These are phyloP conservation scores for Cucurbitaria berberidis DNA, from an alignment of 2,329 filamentous ascomycete genomes.

Conservation along the genomic window DNA sequence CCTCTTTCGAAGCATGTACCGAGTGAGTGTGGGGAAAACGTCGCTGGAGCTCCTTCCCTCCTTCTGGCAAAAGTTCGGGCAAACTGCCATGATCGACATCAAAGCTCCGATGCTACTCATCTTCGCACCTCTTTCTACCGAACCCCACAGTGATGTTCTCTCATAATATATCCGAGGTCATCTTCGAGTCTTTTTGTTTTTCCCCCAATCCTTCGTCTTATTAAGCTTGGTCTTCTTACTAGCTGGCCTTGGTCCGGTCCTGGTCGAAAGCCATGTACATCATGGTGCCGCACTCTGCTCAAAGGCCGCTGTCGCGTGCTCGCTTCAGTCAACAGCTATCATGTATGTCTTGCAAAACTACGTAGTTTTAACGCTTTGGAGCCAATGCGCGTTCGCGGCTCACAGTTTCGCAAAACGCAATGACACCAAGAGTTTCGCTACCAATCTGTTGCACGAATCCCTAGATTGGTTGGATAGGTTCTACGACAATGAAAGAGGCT, in stretches of 20 bases:
- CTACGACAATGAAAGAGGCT: constrained; percentile 60
- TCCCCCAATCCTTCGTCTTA: constrained; percentile 11
- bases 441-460: constrained; percentile 49
- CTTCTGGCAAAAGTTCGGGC: constrained; percentile 9
- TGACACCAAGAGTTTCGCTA: constrained; percentile 21
- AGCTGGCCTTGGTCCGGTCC: constrained; percentile 1
- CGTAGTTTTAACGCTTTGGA: constrained; percentile 16
- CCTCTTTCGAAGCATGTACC: neutral
- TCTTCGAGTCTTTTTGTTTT: constrained; percentile 5
- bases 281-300: neutral
- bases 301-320: neutral
- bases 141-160: constrained; percentile 22
- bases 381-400: constrained; percentile 10
- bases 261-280: neutral
- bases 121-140: constrained; percentile 20
- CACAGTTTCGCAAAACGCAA: constrained; percentile 16
- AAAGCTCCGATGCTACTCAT: constrained; percentile 3
- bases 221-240: constrained; percentile 1
- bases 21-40: neutral
- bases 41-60: neutral
- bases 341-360: constrained; percentile 5
- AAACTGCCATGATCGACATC: constrained; percentile 14
- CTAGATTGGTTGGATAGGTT: constrained; percentile 63
- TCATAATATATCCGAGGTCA: constrained; percentile 15
- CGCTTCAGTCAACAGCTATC: neutral